Conservation (phyloP, 225 moss, liverwort and hornwort genomes). For the Pleurozium schreberi region DNA sequence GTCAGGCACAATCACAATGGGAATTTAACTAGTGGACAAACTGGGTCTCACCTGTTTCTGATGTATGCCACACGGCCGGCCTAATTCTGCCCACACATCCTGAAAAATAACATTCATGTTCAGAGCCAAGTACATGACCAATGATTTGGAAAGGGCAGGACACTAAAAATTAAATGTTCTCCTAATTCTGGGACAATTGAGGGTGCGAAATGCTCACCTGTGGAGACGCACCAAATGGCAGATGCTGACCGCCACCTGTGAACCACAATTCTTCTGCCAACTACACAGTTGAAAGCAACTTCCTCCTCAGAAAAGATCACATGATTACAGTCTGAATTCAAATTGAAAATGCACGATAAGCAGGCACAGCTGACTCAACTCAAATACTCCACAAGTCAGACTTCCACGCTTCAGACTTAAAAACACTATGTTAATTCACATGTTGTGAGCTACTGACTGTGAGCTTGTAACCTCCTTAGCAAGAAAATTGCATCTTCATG, state of each 20-base stretch:
- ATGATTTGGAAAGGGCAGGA: not conserved
- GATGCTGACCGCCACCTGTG: conserved; percentile 57
- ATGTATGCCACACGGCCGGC: conserved; percentile 83
- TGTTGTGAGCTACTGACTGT: not conserved
- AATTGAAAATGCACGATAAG: conserved; percentile 4
- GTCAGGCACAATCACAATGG: not conserved
- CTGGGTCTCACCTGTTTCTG: conserved; percentile 62
- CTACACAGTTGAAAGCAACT: conserved; percentile 35
- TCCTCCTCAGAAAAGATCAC: conserved; percentile 7
- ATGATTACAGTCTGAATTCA: not conserved
- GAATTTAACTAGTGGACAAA: not conserved
- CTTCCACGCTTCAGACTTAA: not conserved
- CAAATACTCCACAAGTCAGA: conserved; percentile 5
- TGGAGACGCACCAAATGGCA: conserved; percentile 85
- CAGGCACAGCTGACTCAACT: conserved; percentile 9
- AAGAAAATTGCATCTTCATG: not conserved
- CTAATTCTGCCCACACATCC: conserved; percentile 95
- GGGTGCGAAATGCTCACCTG: conserved; percentile 33
- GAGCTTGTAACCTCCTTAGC: not conserved
- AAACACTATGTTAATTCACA: not conserved
- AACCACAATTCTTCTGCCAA: conserved; percentile 85
- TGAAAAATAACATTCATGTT: conserved; percentile 6
- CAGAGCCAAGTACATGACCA: not conserved
- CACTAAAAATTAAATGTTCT: not conserved
- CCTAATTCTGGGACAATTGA: not conserved